Base-by-base conservation (phyloP, 2,329 filamentous ascomycete species). In the Diaporthe caulivora region DNA sequence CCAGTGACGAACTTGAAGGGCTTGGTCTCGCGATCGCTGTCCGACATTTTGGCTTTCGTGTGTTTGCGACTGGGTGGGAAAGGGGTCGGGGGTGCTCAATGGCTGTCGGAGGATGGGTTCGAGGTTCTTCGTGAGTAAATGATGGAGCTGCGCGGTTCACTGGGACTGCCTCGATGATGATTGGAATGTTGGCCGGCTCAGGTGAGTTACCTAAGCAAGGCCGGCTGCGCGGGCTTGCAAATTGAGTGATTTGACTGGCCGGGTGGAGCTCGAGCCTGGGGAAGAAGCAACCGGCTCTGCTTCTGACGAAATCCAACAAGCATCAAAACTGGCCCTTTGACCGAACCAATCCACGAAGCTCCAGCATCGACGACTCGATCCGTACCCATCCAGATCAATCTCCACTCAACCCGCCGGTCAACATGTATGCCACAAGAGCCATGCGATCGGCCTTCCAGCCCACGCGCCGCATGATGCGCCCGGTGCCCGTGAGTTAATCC, bases 1-100 rank as follows among this genome's bases (percentile, higher is more conserved):
- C 95, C 96, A 88, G 96, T 98, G 83, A 98, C 97, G 89, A 98
- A 98, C 94, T 99, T 99, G 93, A 99, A 99, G 87, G 97, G 97
- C 92, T 98, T 99, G 88, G 95, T 98, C 80, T 90, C 89, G 86
- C 90, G 89, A 86, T 97, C 94, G 82, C 94, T 93, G 87, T 97
- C 94, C 85, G 95, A 93, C 96, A 99, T 99, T 81, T 87, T 95
- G 90, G 86, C 86, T 82, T 83, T 83, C 81, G 78, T 77, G 81
- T 81, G 77, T 77, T 79, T 74, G 76, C 49, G 75, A 76, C 74
- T 75, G 58, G 75, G 74, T 76, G 72, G 77, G 77, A 75, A 76
- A 70, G 73, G 79, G 78, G 26, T 80, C 81, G 77, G 77, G 76
- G 76, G 76, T 29, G 79, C 78, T 82, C 79, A 80, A 81, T 82